phyloP scores from a whole-genome alignment of 2,329 filamentous ascomycete species.

The Graphium sp. region DNA sequence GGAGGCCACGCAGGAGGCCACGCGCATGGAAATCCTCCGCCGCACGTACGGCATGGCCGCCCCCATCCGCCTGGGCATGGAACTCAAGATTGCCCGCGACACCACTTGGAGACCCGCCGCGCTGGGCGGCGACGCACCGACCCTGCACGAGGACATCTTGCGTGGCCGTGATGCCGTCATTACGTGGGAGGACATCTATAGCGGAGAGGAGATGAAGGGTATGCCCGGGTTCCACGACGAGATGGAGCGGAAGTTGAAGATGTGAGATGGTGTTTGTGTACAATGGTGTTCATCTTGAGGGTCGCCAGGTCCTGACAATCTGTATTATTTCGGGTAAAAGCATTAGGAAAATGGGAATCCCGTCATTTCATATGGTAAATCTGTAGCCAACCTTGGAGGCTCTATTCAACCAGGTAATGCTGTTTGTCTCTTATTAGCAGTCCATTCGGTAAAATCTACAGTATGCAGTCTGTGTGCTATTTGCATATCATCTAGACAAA shows the following conservation, averaged over 20 bases:
- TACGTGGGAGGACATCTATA: constrained; percentile 88
- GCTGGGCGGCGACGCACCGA: constrained; percentile 38
- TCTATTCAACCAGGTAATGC: too few relatives aligned
- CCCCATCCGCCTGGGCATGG: constrained; percentile 85
- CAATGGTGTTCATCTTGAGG: neutral
- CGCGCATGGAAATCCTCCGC: constrained; percentile 80
- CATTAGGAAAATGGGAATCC: too few relatives aligned
- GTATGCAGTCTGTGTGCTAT: too few relatives aligned
- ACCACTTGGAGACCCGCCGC: constrained; percentile 66
- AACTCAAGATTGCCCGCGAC: constrained; percentile 71
- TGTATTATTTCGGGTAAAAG: too few relatives aligned
- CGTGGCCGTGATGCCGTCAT: constrained; percentile 61
- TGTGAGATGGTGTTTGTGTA: constrained; percentile 17
- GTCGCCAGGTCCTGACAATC: too few relatives aligned
- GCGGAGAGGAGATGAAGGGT: constrained; percentile 57
- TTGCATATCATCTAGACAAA: too few relatives aligned
- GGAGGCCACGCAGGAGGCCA: constrained; percentile 71
- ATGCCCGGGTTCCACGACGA: constrained; percentile 70
- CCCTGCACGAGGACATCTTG: constrained; percentile 81
- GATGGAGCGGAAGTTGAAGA: constrained; percentile 84
- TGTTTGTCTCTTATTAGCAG: too few relatives aligned
- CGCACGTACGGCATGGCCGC: constrained; percentile 85
- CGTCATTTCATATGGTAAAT: too few relatives aligned
- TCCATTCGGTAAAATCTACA: too few relatives aligned
- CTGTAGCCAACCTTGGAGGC: too few relatives aligned